Base-by-base conservation (phyloP, 139 green algal genomes). In the Chlorella sp. region DNA sequence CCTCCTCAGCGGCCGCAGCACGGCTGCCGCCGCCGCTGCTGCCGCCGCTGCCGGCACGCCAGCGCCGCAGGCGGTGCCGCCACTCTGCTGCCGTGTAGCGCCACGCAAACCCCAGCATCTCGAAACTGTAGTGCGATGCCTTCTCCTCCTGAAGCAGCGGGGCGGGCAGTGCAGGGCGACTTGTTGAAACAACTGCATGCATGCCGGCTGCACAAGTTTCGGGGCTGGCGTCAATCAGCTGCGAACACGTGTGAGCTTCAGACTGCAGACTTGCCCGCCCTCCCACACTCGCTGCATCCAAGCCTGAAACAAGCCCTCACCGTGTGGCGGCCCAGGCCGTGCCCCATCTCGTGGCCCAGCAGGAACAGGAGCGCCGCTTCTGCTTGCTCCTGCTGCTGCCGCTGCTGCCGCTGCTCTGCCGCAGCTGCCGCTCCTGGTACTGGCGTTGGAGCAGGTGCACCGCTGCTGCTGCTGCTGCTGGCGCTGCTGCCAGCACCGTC, bases 331-430 rank as follows among this genome's bases (percentile, higher is more conserved):
- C 23, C 69, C 23, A 75, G 38, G 36, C 69, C 69, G 34, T 75
- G 69, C 9, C 21, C 69, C 69, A 75, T 9, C 21, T 75, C 69
- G 7, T 75, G 69, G 2, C 69, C 69, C 38, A 75, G 25, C 36
- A 75, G 38, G 69, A 75, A 75, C 21, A 75, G 69, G 21, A 75
- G 38, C 69, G 69, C 69, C 25, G 36, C 69, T 23, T 56, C 38
- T 3, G 32, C 17, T 2, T 75, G 69, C 38, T 47, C 9, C 23
- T 26, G 21, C 51, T 60, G 51, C 11, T 21, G 51, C 51, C 34
- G 69, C 15, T 17, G 30, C 12, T 74, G 68, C 16, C 26, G 26
- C 23, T 38, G 21, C 0, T 16, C 21, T 26, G 32, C 1, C 7
- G 34, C 65, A 25, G 65, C 65, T 67, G 60, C 21, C 44, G 32